Evolutionary conservation across 2,329 filamentous ascomycete genomes (phyloP).

Genomic region (Colletotrichum sp.): DNA sequence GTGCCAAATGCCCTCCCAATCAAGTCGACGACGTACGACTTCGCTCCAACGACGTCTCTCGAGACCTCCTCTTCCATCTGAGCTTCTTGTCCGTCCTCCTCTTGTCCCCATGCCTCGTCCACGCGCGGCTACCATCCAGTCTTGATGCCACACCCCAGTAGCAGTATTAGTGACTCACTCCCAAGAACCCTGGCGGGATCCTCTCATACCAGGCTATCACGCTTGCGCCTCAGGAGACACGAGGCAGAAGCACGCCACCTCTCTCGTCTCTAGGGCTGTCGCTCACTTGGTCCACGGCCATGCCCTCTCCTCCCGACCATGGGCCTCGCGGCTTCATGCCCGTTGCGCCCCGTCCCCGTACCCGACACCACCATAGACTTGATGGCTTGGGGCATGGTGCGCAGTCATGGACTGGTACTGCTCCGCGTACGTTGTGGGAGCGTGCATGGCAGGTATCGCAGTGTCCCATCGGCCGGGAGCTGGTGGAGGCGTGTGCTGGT

Average conservation of each 20-base stretch:
- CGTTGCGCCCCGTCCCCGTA: conserved; percentile 49
- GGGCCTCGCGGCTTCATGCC: conserved; percentile 34
- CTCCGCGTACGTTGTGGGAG: conserved; percentile 41
- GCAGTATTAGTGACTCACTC: conserved; percentile 3
- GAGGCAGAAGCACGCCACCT: conserved; percentile 14
- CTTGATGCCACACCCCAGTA: not conserved
- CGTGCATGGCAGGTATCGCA: conserved; percentile 26
- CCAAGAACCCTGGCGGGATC: not conserved
- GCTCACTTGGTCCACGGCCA: not conserved
- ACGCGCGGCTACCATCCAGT: conserved; percentile 1
- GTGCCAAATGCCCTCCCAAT: not conserved
- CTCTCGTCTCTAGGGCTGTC: not conserved
- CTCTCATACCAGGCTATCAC: not conserved
- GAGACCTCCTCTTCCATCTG: not conserved
- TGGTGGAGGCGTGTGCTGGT: conserved; percentile 26
- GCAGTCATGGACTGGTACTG: conserved; percentile 42
- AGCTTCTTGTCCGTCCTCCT: not conserved
- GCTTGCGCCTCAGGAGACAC: conserved; percentile 4
- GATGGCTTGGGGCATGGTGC: conserved; percentile 36
- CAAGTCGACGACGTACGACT: conserved; percentile 11
- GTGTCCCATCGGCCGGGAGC: conserved; percentile 41
- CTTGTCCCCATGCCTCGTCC: conserved; percentile 11
- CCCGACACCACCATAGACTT: conserved; percentile 47
- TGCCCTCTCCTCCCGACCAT: not conserved
- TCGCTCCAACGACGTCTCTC: not conserved